A percentile compares a stretch with the other conserved stretches of the same genome.
These are phyloP conservation scores for Purpureocillium lavendulum DNA, from an alignment of 2,329 filamentous ascomycete genomes.

Conservation along the genomic window DNA sequence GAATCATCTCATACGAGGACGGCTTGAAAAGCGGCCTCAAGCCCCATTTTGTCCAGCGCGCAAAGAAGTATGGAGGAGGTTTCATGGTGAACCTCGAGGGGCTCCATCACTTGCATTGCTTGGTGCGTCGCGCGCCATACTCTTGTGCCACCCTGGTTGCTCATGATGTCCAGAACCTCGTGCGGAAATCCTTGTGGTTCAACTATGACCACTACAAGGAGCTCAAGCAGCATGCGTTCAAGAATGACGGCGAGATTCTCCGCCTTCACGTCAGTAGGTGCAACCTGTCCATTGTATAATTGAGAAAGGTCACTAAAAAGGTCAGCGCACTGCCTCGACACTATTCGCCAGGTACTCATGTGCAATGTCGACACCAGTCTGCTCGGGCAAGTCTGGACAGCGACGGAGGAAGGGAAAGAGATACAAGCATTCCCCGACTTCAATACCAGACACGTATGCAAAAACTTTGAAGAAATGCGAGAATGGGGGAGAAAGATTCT, in stretches of 20 bases:
- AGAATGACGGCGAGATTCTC: conserved; percentile 45
- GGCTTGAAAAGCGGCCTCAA: conserved; percentile 42
- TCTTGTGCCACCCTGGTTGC: not conserved
- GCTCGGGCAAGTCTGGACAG: conserved; percentile 52
- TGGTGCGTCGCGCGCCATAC: conserved; percentile 26
- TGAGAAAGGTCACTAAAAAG: not conserved
- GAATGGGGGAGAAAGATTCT: conserved; percentile 47
- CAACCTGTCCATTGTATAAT: not conserved
- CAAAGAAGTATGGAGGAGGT: conserved; percentile 46
- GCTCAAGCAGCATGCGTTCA: conserved; percentile 42
- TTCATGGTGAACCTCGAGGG: conserved; percentile 50
- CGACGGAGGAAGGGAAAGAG: conserved; percentile 25
- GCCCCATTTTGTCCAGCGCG: conserved; percentile 45
- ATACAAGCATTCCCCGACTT: conserved; percentile 51
- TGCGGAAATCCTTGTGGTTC: conserved; percentile 50
- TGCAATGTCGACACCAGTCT: conserved; percentile 53
- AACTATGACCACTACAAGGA: conserved; percentile 50
- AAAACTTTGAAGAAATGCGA: conserved; percentile 45
- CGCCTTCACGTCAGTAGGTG: conserved; percentile 47
- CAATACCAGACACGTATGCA: conserved; percentile 50
- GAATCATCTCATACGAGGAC: conserved; percentile 40
- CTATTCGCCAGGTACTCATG: conserved; percentile 54
- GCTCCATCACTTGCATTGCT: conserved; percentile 48
- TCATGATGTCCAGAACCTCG: conserved; percentile 34
- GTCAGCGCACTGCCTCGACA: conserved; percentile 48